Base-by-base conservation (phyloP, 2,329 filamentous ascomycete genomes). In the Aspergillus bombycis region DNA sequence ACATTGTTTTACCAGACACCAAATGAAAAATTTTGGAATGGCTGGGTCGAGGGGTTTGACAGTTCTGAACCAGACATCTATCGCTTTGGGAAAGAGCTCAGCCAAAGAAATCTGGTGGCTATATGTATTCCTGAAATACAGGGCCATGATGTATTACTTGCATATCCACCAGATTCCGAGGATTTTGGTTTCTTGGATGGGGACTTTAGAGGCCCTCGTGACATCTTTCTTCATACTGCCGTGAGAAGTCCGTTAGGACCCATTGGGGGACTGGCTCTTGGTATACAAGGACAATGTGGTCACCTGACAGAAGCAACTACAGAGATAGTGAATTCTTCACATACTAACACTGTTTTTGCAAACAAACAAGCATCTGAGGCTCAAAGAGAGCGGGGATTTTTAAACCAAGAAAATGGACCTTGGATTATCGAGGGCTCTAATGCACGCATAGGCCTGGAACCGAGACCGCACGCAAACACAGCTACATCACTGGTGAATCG, bases 1-100 rank as follows among this genome's bases (percentile, higher is more conserved):
- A 19, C 11, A 36, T n/a, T n/a, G 6, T 23, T 46, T 45, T 46
- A 30, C 21, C 46, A 64, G 65, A 57, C 12, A 23, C 4, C 4
- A 11, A 71, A 73, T 52, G 16, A 36, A 4, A 66, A 63, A 34
- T 64, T 58, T 55, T 68, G 68, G 43, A 76, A 71, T 58, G 74
- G 73, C 41, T 80, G 74, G 72, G 65, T 79, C 30, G 68, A 76
- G 60, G 74, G 74, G 0, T 81, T 71, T 62, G 50, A 69, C 19
- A 74, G 79, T 52, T 77, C 72, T 4, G 68, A 74, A 36, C 30
- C 64, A 11, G 58, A 58, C 3, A 48, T 80, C 12, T 70, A 70
- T 45, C 60, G 60, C 4, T 65, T 78, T 56, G 71, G 72, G 14
- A 61, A 75, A 21, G 62, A 68, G 19, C 69, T 80, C 21, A 64